A percentile compares a stretch with the other conserved stretches of the same genome.
These are phyloP conservation scores for Plasmodium cynomolgi DNA, from an alignment of 169 alveolate genomes.

Conservation along the genomic window DNA sequence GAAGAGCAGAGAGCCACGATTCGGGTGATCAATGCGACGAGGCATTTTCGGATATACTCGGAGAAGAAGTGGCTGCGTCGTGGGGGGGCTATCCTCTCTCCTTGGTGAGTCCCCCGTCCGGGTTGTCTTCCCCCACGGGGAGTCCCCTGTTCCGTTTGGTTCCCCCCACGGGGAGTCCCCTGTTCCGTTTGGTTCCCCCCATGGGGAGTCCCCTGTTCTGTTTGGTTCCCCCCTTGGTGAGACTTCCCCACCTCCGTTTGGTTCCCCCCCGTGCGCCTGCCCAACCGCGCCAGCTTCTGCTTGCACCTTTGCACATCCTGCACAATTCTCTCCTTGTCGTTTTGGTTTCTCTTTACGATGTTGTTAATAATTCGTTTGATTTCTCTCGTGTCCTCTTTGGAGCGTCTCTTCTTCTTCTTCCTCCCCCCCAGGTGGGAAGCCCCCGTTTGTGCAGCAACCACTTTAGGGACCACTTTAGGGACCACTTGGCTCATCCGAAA, in stretches of 20 bases:
- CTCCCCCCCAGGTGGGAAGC: neutral
- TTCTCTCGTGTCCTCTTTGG: slow-evolving; percentile 4
- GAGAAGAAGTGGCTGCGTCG: slow-evolving; percentile 13
- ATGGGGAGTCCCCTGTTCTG: neutral
- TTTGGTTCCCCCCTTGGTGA: neutral
- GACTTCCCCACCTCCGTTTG: neutral
- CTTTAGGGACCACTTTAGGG: neutral
- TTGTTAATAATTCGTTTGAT: slow-evolving; percentile 10
- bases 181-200: no score
- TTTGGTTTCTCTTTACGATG: slow-evolving; percentile 11
- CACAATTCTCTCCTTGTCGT: neutral
- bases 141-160: no score
- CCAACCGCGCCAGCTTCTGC: neutral
- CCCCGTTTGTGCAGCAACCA: neutral
- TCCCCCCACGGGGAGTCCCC: no score
- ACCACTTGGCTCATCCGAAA: neutral
- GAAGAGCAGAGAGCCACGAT: slow-evolving; percentile 40
- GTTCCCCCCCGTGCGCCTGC: neutral
- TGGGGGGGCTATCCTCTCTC: neutral
- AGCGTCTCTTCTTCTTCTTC: neutral
- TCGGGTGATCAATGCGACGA: neutral
- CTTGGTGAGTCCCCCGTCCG: neutral
- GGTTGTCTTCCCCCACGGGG: no score
- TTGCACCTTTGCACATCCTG: neutral
- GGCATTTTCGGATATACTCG: slow-evolving; percentile 10